Percentiles rank a stretch among this genome's conserved stretches.
Evolutionary conservation across 2,329 filamentous ascomycete species (phyloP).

Genomic region (Scortechinia acanthostroma): DNA sequence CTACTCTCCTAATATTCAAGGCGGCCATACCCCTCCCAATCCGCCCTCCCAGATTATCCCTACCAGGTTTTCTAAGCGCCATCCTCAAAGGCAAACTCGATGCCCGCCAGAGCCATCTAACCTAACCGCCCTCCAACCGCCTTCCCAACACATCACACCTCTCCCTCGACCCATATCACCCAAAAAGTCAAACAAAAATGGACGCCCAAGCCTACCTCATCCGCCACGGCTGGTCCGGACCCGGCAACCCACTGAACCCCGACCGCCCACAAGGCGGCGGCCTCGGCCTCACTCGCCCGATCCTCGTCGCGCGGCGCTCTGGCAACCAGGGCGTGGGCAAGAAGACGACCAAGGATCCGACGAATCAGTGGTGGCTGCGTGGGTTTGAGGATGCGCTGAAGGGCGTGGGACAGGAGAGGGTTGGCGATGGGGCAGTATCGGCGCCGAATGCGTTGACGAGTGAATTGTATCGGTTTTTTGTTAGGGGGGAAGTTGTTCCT

Average conservation of each 20-base stretch:
- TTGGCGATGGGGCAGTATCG: not conserved
- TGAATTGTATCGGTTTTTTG: slow-evolving; percentile 2
- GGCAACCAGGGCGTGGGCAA: slow-evolving; percentile 2
- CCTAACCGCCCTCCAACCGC: not conserved
- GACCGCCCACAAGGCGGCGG: not conserved
- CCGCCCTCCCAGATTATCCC: no score
- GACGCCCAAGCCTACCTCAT: slow-evolving; percentile 3
- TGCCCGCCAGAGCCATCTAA: no score
- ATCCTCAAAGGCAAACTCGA: no score
- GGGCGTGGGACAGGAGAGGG: not conserved
- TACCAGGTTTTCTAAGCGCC: no score
- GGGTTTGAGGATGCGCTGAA: slow-evolving; percentile 2
- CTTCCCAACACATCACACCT: not conserved
- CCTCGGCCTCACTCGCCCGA: not conserved
- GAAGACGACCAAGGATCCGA: slow-evolving; percentile 1
- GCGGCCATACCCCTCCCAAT: no score
- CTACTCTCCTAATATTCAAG: no score
- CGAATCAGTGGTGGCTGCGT: slow-evolving; percentile 1
- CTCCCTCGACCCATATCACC: not conserved
- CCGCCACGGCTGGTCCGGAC: not conserved
- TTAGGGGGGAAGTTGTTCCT: not conserved
- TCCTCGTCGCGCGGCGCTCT: not conserved
- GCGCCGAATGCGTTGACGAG: slow-evolving; percentile 2
- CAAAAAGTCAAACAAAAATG: not conserved
- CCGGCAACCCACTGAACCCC: slow-evolving; percentile 1